Percentiles rank a stretch among this genome's conserved stretches.
These are phyloP conservation scores for Paspalum notatum DNA, from an alignment of 176 grass and related monocot species.

Conservation along the genomic window DNA sequence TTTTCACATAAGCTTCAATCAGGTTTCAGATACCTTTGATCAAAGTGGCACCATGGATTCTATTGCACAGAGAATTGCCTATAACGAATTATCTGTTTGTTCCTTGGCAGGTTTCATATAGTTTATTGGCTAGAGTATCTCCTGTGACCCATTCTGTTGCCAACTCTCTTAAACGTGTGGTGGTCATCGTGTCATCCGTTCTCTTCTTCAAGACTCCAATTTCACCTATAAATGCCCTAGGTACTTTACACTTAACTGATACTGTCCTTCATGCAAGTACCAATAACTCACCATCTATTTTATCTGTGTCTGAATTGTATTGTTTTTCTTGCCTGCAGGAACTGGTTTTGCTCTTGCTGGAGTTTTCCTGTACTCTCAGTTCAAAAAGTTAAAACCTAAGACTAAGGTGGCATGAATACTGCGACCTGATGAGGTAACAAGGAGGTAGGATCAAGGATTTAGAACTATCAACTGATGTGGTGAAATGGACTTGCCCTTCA, in stretches of 20 bases:
- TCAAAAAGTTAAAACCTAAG: conserved; percentile 54
- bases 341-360: conserved; percentile 60
- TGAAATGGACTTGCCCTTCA: conserved; percentile 22
- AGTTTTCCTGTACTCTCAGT: conserved; percentile 64
- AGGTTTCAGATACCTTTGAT: background rate
- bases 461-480: conserved; percentile 6
- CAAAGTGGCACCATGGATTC: background rate
- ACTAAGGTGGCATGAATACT: conserved; percentile 37
- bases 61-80: background rate
- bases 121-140: conserved; percentile 75
- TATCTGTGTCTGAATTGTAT: conserved; percentile 30
- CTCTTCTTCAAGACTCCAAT: conserved; percentile 86
- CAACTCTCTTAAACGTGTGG: conserved; percentile 84
- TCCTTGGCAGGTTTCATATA: conserved; percentile 73
- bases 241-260: conserved; percentile 30
- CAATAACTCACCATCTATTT: background rate
- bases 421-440: background rate
- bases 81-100: conserved; percentile 25
- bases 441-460: conserved; percentile 28
- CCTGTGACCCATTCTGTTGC: conserved; percentile 84
- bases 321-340: conserved; percentile 35
- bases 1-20: background rate
- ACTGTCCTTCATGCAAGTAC: background rate
- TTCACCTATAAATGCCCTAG: conserved; percentile 74
- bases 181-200: conserved; percentile 70